phyloP scores from a whole-genome alignment of 768 basidiomycete genomes.

The Amanita molliuscula region DNA sequence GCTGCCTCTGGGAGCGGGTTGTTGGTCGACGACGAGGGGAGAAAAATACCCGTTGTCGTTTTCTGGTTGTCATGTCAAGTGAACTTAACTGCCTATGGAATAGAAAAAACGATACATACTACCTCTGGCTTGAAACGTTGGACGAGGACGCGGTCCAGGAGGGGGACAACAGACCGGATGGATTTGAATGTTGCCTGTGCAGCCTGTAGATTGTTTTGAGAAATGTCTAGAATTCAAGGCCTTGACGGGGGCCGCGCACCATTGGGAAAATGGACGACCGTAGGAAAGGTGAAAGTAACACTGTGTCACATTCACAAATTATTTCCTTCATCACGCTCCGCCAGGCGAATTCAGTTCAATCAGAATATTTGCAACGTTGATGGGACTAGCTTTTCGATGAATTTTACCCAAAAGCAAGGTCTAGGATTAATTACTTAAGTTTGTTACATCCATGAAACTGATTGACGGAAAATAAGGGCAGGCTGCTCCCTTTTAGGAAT shows the following conservation, averaged over 20 bases:
- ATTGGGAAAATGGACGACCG: background rate
- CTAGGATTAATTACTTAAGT: too few species aligned
- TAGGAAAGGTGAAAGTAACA: too few species aligned
- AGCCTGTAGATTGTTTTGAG: conserved; percentile 33
- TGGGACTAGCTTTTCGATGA: too few species aligned
- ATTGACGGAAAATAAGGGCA: too few species aligned
- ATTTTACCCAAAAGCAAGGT: too few species aligned
- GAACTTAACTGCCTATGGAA: background rate
- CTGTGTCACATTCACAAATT: too few species aligned
- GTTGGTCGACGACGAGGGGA: conserved; percentile 81
- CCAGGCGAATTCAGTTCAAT: too few species aligned
- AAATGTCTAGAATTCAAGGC: background rate
- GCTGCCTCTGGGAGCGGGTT: conserved; percentile 91
- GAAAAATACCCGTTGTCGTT: conserved; percentile 92
- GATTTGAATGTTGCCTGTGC: conserved; percentile 91
- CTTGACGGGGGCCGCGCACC: background rate
- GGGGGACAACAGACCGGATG: conserved; percentile 83
- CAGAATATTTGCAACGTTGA: too few species aligned
- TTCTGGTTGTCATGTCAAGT: conserved; percentile 41
- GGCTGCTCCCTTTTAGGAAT: too few species aligned
- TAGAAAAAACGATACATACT: conserved; percentile 31
- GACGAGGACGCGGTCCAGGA: conserved; percentile 93
- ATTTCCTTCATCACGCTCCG: too few species aligned
- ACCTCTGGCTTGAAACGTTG: conserved; percentile 96
- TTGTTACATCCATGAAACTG: too few species aligned